Evolutionary conservation across 805 yeast species (phyloP).

Genomic region (Yamadazyma tumulicola): DNA sequence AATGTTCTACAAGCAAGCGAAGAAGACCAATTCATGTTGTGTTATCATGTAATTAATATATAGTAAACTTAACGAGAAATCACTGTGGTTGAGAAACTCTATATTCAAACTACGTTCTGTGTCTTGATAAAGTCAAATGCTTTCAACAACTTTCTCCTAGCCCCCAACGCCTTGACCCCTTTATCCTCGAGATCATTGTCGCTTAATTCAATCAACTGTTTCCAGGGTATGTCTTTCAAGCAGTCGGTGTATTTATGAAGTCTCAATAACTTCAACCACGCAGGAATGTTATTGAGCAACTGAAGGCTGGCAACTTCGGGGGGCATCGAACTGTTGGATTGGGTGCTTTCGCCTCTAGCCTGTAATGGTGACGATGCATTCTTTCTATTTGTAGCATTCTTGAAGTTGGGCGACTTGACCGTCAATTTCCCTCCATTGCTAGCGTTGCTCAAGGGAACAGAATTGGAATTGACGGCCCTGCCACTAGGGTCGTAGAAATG

Average conservation of each 20-base stretch:
- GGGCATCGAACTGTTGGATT: conserved; percentile 35
- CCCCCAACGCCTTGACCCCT: conserved; percentile 95
- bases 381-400: conserved; percentile 6
- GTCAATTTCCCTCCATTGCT: conserved; percentile 7
- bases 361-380: conserved; percentile 12
- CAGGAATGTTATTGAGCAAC: conserved; percentile 73
- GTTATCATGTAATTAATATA: conserved; percentile 48
- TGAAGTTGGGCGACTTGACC: conserved; percentile 13
- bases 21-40: conserved; percentile 87
- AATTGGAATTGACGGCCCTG: conserved; percentile 32
- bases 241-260: conserved; percentile 92
- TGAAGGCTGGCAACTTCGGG: conserved; percentile 39
- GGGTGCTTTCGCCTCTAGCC: conserved; percentile 1
- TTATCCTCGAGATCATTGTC: conserved; percentile 67
- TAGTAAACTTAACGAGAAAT: background rate
- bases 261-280: conserved; percentile 86
- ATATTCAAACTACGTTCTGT: too few species aligned
- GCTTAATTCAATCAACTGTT: conserved; percentile 63
- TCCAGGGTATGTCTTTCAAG: conserved; percentile 73
- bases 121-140: conserved; percentile 77
- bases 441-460: conserved; percentile 26
- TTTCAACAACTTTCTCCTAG: conserved; percentile 87
- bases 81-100: too few species aligned
- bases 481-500: conserved; percentile 29
- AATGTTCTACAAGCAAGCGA: conserved; percentile 96